Conservation (phyloP, 106 monocot genomes). For the Dactylorhiza incarnata region DNA sequence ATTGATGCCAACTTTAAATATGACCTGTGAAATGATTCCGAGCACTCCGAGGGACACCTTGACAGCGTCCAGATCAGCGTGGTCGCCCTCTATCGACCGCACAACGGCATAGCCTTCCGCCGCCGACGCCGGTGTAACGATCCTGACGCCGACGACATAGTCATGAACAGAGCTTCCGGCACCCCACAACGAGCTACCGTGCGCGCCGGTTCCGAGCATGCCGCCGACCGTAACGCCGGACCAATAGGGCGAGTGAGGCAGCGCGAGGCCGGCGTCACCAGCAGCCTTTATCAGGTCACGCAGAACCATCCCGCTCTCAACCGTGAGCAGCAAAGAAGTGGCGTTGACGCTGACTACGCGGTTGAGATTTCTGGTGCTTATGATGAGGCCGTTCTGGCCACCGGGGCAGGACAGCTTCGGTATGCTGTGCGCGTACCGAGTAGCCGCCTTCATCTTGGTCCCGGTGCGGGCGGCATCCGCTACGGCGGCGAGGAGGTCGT, state of each 20-base stretch:
- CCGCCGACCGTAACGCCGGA: conserved; percentile 46
- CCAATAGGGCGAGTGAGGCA: conserved; percentile 36
- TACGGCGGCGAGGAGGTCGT: conserved; percentile 28
- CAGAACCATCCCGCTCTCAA: conserved; percentile 29
- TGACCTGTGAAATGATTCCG: conserved; percentile 44
- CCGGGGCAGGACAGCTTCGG: conserved; percentile 52
- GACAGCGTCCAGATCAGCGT: conserved; percentile 30
- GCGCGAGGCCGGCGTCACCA: conserved; percentile 25
- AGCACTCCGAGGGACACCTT: conserved; percentile 57
- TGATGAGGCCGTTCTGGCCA: conserved; percentile 27
- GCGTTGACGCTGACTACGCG: conserved; percentile 17
- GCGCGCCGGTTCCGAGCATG: conserved; percentile 38
- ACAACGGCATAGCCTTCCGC: conserved; percentile 25
- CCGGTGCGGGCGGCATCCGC: conserved; percentile 15
- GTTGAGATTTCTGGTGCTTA: conserved; percentile 36
- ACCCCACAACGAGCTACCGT: conserved; percentile 50
- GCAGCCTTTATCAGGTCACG: conserved; percentile 27
- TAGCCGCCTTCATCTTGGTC: conserved; percentile 41
- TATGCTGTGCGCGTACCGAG: conserved; percentile 41
- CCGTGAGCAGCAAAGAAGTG: conserved; percentile 16
- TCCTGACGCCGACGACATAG: conserved; percentile 31
- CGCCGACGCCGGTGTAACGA: conserved; percentile 18
- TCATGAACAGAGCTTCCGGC: conserved; percentile 52
- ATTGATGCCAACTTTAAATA: neutral
- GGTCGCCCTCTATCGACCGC: conserved; percentile 4